phyloP scores from a whole-genome alignment of 2,329 filamentous ascomycete genomes.

The Grosmannia penicillata region DNA sequence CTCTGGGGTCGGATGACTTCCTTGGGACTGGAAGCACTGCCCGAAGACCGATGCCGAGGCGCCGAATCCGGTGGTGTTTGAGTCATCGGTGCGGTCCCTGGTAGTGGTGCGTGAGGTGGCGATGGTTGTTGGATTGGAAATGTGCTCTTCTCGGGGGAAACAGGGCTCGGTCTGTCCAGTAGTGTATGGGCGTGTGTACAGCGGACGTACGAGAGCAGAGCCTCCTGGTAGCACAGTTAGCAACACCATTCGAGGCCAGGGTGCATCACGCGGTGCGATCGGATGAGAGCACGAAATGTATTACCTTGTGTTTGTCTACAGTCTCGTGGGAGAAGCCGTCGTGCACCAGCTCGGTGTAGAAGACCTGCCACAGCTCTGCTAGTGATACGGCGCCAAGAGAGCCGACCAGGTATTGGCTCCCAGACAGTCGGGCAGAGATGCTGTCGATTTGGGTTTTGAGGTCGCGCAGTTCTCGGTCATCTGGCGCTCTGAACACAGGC shows the following conservation, averaged over 20 bases:
- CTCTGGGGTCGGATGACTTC: constrained; percentile 20
- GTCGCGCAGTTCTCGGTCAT: constrained; percentile 28
- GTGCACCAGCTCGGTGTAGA: constrained; percentile 39
- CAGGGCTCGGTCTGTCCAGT: background rate
- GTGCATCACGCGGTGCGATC: background rate
- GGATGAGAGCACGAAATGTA: background rate
- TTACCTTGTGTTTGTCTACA: constrained; percentile 41
- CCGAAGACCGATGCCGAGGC: constrained; percentile 8
- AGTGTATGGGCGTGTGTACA: background rate
- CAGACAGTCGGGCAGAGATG: constrained; percentile 36
- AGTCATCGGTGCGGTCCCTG: constrained; percentile 29
- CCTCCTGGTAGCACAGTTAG: background rate
- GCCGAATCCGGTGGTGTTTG: constrained; percentile 17
- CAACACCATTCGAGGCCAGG: too few relatives aligned
- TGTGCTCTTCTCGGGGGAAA: background rate
- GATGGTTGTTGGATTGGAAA: background rate
- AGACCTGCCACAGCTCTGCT: constrained; percentile 41
- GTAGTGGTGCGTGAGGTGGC: background rate
- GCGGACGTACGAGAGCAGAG: background rate
- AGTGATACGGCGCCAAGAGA: constrained; percentile 14
- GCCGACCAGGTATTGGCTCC: constrained; percentile 17
- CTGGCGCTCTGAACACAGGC: too few relatives aligned
- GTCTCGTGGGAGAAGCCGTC: constrained; percentile 44
- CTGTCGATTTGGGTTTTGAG: constrained; percentile 47
- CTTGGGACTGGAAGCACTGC: constrained; percentile 15